These are phyloP conservation scores for Thalassia testudinum DNA, from an alignment of 116 monocot genomes.

Conservation along the genomic window DNA sequence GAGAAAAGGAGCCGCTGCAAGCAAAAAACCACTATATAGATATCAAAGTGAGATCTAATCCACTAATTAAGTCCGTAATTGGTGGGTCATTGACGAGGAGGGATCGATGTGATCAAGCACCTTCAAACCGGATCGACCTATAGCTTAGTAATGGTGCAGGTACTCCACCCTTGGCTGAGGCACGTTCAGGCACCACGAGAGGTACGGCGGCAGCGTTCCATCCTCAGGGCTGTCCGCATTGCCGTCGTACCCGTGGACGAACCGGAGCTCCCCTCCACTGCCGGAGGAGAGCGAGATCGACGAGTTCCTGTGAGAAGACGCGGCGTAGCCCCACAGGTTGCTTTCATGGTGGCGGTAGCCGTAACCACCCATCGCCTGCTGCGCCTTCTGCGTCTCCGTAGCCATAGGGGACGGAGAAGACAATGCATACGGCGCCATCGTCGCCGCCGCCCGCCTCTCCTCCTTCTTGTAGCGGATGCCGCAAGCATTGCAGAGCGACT, in stretches of 20 bases:
- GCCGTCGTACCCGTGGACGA: not conserved
- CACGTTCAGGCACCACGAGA: constrained; percentile 7
- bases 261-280: not conserved
- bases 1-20: too few relatives aligned
- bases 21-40: too few relatives aligned
- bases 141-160: constrained; percentile 6
- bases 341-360: constrained; percentile 2
- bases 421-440: constrained; percentile 5
- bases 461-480: constrained; percentile 98
- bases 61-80: too few relatives aligned
- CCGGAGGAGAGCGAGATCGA: constrained; percentile 5
- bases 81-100: too few relatives aligned
- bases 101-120: too few relatives aligned
- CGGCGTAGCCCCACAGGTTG: constrained; percentile 10
- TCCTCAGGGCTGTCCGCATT: not conserved
- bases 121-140: too few relatives aligned
- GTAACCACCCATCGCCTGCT: constrained; percentile 2
- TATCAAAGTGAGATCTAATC: too few relatives aligned
- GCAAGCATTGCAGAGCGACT: constrained; percentile 93
- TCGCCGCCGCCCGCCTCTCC: constrained; percentile 57
- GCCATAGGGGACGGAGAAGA: not conserved
- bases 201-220: not conserved
- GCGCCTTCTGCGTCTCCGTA: constrained; percentile 1
- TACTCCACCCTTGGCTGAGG: constrained; percentile 8
- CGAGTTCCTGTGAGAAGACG: not conserved